Percentiles rank a stretch among this genome's conserved stretches.
These are phyloP conservation scores for Populus ilicifolia DNA, from an alignment of 345 rosid species.

Conservation along the genomic window DNA sequence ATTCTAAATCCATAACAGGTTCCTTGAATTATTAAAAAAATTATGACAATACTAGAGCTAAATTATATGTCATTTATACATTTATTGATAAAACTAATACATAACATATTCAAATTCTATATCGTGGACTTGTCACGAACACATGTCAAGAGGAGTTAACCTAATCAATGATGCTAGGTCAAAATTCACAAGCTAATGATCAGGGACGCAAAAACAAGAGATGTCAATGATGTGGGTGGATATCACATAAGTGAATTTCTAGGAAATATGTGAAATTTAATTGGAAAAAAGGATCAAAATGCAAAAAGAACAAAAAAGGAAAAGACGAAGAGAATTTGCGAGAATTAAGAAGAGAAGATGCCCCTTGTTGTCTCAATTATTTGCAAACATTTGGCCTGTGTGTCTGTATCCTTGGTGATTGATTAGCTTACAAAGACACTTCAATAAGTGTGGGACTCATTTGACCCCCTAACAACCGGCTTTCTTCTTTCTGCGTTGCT, in stretches of 20 bases:
- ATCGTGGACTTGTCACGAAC: too few relatives aligned
- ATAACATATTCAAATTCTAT: too few relatives aligned
- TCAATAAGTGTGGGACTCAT: slow-evolving; percentile 15
- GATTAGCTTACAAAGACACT: not conserved
- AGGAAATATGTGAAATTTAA: not conserved
- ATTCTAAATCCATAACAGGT: too few relatives aligned
- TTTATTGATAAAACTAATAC: too few relatives aligned
- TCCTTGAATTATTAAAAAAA: too few relatives aligned
- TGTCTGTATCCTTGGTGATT: not conserved
- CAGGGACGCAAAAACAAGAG: not conserved
- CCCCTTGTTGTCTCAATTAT: slow-evolving; percentile 17
- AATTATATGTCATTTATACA: too few relatives aligned
- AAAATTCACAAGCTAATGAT: not conserved
- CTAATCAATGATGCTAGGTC: not conserved
- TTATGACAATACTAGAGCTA: too few relatives aligned
- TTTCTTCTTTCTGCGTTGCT: not conserved
- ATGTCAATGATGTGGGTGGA: not conserved
- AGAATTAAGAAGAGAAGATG: slow-evolving; percentile 10
- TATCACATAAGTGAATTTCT: not conserved
- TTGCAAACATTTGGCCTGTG: slow-evolving; percentile 8
- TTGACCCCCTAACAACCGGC: slow-evolving; percentile 18
- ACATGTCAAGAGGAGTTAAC: too few relatives aligned
- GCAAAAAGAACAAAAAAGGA: not conserved
- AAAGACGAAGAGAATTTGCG: not conserved
- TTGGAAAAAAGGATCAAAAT: not conserved